These are phyloP conservation scores for Botryotinia convoluta DNA, from an alignment of 2,329 filamentous ascomycete species.

Conservation along the genomic window DNA sequence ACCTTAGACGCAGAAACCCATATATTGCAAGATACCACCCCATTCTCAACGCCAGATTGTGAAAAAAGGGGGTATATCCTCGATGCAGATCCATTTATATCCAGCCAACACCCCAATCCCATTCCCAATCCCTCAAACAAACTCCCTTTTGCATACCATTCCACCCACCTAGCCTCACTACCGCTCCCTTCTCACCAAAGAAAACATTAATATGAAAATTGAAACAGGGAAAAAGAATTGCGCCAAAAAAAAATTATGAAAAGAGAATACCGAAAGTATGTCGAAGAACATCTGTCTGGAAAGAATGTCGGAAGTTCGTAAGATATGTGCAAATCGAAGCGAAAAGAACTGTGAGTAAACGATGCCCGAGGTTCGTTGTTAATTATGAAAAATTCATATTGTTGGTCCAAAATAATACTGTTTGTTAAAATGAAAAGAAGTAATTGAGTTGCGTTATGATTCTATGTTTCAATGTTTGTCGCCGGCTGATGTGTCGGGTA, in stretches of 20 bases:
- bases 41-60: neutral
- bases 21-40: neutral
- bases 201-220: neutral
- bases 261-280: neutral
- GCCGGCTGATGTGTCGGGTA: neutral
- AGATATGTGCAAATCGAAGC: neutral
- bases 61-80: constrained; percentile 4
- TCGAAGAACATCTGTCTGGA: neutral
- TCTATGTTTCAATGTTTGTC: neutral
- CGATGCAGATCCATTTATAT: constrained; percentile 13
- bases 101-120: neutral
- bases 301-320: neutral
- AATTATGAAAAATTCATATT: neutral
- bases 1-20: neutral
- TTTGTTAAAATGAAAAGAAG: neutral
- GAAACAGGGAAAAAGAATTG: neutral
- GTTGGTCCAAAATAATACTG: constrained; percentile 5
- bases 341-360: neutral
- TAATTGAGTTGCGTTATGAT: neutral
- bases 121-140: neutral
- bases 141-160: neutral
- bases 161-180: neutral
- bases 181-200: neutral
- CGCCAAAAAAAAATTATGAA: neutral
- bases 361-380: neutral